These are phyloP conservation scores for Penicillium taxi DNA, from an alignment of 495 filamentous ascomycete species.

Conservation along the genomic window DNA sequence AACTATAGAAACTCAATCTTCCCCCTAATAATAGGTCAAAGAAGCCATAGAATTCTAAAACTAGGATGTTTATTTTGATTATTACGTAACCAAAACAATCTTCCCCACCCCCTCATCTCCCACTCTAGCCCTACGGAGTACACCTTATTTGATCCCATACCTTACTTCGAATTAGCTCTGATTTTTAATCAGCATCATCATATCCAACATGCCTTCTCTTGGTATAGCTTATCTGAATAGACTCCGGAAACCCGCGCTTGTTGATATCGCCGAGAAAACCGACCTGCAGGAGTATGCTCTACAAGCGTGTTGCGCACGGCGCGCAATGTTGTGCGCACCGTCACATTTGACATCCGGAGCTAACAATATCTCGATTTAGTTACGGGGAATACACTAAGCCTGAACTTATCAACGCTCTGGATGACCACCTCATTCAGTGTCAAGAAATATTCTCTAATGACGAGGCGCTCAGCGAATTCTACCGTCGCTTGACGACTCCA, in stretches of 20 bases:
- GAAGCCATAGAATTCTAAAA: no score
- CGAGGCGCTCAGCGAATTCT: constrained; percentile 65
- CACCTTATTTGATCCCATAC: no score
- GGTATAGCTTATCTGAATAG: constrained; percentile 65
- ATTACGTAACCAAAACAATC: no score
- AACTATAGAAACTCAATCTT: no score
- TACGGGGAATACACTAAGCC: constrained; percentile 64
- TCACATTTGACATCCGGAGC: constrained; percentile 2
- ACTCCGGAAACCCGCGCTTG: constrained; percentile 76
- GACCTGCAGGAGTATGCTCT: constrained; percentile 62
- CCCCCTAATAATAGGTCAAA: no score
- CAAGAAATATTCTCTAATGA: constrained; percentile 51
- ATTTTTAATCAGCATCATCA: no score
- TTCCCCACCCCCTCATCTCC: no score
- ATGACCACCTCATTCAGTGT: constrained; percentile 65
- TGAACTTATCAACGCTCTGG: constrained; percentile 72
- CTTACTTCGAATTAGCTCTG: no score
- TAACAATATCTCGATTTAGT: constrained; percentile 38
- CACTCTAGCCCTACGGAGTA: no score
- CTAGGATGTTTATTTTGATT: no score
- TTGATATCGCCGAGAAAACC: constrained; percentile 63
- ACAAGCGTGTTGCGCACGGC: constrained; percentile 5
- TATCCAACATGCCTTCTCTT: no score
- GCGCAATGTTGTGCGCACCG: no score
- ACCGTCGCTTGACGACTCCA: constrained; percentile 51